Evolutionary conservation across 2,329 filamentous ascomycete genomes (phyloP).

Genomic region (Whalleya microplaca): DNA sequence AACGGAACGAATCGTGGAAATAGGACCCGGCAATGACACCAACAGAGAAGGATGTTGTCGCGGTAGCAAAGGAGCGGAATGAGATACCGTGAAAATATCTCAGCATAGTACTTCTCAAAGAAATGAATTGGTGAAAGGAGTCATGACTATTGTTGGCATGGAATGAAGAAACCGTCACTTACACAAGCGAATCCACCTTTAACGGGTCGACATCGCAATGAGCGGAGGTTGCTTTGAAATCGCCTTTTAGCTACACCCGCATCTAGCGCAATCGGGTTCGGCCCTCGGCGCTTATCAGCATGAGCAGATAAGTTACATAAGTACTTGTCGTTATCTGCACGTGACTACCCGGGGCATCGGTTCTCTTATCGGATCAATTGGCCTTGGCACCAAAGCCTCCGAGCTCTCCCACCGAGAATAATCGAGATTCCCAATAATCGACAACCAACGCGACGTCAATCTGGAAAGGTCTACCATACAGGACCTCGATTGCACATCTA

Average conservation of each 20-base stretch:
- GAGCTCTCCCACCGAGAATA: background rate
- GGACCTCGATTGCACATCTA: slow-evolving; percentile 4
- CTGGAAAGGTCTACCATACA: background rate
- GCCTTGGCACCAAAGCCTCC: slow-evolving; percentile 4
- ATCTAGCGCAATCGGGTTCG: slow-evolving; percentile 7
- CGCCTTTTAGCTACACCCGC: slow-evolving; percentile 23
- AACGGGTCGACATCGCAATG: slow-evolving; percentile 25
- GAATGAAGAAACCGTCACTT: slow-evolving; percentile 30
- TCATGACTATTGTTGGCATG: slow-evolving; percentile 14
- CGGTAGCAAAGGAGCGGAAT: slow-evolving; percentile 30
- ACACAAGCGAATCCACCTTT: slow-evolving; percentile 28
- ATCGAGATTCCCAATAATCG: slow-evolving; percentile 14
- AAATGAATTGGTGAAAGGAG: slow-evolving; percentile 3
- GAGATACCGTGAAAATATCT: slow-evolving; percentile 31
- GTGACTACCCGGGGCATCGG: slow-evolving; percentile 20
- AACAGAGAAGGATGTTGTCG: slow-evolving; percentile 27
- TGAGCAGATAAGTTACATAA: background rate
- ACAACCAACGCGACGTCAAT: slow-evolving; percentile 16
- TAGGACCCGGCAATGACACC: slow-evolving; percentile 31
- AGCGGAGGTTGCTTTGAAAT: slow-evolving; percentile 44
- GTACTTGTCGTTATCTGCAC: slow-evolving; percentile 5
- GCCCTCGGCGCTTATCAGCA: slow-evolving; percentile 20
- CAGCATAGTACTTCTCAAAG: slow-evolving; percentile 27
- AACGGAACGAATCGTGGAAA: slow-evolving; percentile 27
- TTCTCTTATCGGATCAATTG: slow-evolving; percentile 12